Evolutionary conservation across 1,139 yeast genomes (phyloP), one percentile per base, ranked within the genome.

Genomic region (Candida freyschussii): DNA sequence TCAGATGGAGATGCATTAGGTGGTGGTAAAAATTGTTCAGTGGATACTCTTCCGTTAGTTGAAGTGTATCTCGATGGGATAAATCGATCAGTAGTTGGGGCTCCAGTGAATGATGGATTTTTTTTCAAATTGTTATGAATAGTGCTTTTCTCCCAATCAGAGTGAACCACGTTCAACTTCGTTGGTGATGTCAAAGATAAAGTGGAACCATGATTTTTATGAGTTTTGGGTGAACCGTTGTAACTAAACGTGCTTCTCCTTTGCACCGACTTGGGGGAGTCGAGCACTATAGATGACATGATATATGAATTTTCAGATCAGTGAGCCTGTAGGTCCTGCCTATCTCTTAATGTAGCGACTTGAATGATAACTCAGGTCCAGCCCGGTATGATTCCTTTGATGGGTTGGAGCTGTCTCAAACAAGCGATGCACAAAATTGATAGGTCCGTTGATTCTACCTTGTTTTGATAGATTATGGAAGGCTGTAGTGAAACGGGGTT

Each of bases 41-140:
- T 36, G 8, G 46, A 41, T 17, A 70, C 50, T 44, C 65, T 67
- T 8, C 71, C 69, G 21, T 56, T 57, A 5, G 69, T 59, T 0
- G 72, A 60, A n/a, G 69, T 60, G 42, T 63, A 68, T 27, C 77
- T 52, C 17, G 72, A 59, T 4, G 82, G 81, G 30, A 75, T 72
- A 45, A 69, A 72, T 36, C 78, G 55, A 44, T 72, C 78, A 1
- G 65, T 54, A 6, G 53, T 46, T 16, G 52, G 35, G 7, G 42
- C 32, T 6, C 34, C 33, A 13, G 39, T 23, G 28, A 33, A 46
- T 15, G 47, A 54, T 27, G 41, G 47, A 24, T 33, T 36, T 35
- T 43, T 43, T 29, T 40, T 44, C 37, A 40, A 45, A 15, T 41
- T 43, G n/a, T 31, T 49, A 34, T 27, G 40, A 4, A 31, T 33